Evolutionary conservation across 2,329 filamentous ascomycete genomes (phyloP).

Genomic region (Epichloe scottii): DNA sequence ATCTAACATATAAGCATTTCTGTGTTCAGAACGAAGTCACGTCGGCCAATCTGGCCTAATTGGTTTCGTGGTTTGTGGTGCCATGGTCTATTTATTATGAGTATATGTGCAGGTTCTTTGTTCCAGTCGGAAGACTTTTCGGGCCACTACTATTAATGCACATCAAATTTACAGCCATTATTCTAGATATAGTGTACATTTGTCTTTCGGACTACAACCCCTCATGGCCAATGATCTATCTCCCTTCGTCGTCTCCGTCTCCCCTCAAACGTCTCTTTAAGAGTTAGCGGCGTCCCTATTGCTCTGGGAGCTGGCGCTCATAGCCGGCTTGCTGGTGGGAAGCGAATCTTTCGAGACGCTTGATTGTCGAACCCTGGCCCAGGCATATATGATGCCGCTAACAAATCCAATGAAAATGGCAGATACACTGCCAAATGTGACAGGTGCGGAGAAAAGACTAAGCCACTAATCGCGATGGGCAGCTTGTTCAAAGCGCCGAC

Average conservation of each 20-base stretch:
- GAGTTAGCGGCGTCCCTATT: constrained; percentile 70
- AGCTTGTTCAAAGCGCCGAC: constrained; percentile 97
- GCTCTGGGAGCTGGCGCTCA: constrained; percentile 87
- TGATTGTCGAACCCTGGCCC: constrained; percentile 51
- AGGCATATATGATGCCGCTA: constrained; percentile 78
- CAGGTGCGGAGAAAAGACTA: constrained; percentile 92
- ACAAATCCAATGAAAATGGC: constrained; percentile 87
- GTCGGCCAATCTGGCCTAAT: no score
- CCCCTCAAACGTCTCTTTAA: constrained; percentile 8
- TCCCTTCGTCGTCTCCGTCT: no score
- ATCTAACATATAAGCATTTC: no score
- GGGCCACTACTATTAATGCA: no score
- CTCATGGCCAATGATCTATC: no score
- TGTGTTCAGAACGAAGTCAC: no score
- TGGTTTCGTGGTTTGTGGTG: no score
- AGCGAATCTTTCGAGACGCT: constrained; percentile 51
- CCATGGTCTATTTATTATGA: no score
- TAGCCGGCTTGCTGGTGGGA: constrained; percentile 52
- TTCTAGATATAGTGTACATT: neutral
- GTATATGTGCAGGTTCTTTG: no score
- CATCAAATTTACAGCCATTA: neutral
- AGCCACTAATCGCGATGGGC: constrained; percentile 80
- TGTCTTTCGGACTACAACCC: no score
- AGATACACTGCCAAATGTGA: constrained; percentile 82
- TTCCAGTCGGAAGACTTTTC: no score